Base-by-base conservation (phyloP, 2,329 filamentous ascomycete species). In the Pseudopyrenochaeta lycopersici region DNA sequence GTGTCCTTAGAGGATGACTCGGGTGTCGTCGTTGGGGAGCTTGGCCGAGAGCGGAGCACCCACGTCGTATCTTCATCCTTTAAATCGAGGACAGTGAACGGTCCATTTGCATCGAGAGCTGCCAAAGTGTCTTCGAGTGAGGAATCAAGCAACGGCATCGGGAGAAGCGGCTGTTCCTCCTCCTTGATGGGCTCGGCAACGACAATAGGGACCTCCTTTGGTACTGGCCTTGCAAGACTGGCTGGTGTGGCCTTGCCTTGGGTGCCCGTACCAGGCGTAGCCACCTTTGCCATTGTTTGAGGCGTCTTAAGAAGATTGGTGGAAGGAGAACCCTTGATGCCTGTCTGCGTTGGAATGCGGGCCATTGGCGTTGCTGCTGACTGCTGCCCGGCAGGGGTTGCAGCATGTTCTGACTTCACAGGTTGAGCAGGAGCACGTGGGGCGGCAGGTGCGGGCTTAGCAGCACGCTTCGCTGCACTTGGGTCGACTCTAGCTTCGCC, bases 221-320 rank as follows among this genome's bases (percentile, higher is more conserved):
- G 54, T n/a, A 53, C 49, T 7, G 62, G 49, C 54, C 67, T 70
- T 7, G 60, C 60, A 44, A 63, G 58, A 40, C 65, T 70, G 10
- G 63, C 54, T 42, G 71, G 72, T 11, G 72, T 74, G n/a, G 68
- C 68, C 49, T 72, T 74, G 29, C 64, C 60, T 18, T 68, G 68
- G 15, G 58, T 60, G 38, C 68, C 67, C 12, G 69, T 69, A 48
- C 68, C 67, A 27, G 74, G 73, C 5, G 74, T 76, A 7, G 62
- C 63, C 2, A 63, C 67, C 63, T 76, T 77, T 17, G 63, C 56
- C 12, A 61, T 67, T 4, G 68, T 55, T 49, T 76, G 74, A 9
- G 74, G 72, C 6, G 74, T 76, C 60, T 74, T 75, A 44, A 77
- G 71, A n/a, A 76, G 54, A 33, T 66, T 74, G 4, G 72, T 70